These are phyloP conservation scores for Eustoma russellianum DNA, from an alignment of 257 asterid genomes.

Conservation along the genomic window DNA sequence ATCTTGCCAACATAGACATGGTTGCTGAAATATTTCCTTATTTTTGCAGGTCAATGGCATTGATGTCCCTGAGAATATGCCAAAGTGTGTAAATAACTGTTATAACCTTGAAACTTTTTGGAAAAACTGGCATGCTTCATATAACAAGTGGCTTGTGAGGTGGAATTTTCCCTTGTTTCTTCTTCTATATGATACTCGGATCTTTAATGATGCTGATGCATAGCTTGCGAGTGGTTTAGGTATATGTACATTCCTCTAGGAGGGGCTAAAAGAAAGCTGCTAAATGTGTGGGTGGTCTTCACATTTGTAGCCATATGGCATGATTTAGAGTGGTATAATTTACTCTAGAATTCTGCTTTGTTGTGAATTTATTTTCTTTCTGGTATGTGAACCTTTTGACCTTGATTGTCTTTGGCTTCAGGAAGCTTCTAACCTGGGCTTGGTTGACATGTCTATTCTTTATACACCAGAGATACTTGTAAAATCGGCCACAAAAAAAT, in stretches of 20 bases:
- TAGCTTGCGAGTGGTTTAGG: constrained; percentile 22
- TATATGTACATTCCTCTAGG: constrained; percentile 94
- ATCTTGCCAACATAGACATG: too few species aligned
- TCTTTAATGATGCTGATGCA: constrained; percentile 4
- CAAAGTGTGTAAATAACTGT: constrained; percentile 87
- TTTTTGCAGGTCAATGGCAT: constrained; percentile 75
- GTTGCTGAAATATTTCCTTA: neutral
- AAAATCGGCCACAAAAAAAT: constrained; percentile 52
- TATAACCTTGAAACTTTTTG: constrained; percentile 85
- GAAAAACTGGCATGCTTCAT: constrained; percentile 99
- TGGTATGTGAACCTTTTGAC: neutral
- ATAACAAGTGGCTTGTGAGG: constrained; percentile 99
- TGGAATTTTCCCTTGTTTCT: constrained; percentile 14
- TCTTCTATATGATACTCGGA: neutral
- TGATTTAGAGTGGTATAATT: constrained; percentile 81
- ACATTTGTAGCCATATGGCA: constrained; percentile 98
- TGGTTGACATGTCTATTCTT: constrained; percentile 96
- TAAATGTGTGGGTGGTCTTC: constrained; percentile 91
- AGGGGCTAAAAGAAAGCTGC: constrained; percentile 77
- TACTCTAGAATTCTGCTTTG: constrained; percentile 15
- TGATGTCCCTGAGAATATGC: constrained; percentile 96
- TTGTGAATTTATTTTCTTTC: constrained; percentile 10
- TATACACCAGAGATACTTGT: constrained; percentile 86
- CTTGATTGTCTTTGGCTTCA: constrained; percentile 26
- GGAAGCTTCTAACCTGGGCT: constrained; percentile 99